Percentiles rank a stretch among this genome's conserved stretches.
Evolutionary conservation across 2,329 filamentous ascomycete species (phyloP).

Genomic region (Pseudocercospora fijiensis): DNA sequence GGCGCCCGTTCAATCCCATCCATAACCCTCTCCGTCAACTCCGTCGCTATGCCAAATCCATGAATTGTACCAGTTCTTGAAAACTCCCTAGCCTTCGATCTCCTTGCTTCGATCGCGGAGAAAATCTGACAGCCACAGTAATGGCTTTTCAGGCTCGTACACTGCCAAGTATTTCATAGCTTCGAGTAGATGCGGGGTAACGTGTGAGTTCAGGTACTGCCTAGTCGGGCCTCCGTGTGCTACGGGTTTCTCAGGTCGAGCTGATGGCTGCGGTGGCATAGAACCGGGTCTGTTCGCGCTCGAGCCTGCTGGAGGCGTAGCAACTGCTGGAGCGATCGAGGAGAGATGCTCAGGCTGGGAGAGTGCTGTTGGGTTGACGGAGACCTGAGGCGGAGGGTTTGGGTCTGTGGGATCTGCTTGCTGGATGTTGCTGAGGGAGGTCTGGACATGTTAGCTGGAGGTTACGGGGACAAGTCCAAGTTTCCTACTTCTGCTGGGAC

Average conservation of each 20-base stretch:
- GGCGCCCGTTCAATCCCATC: not conserved
- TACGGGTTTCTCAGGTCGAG: slow-evolving; percentile 41
- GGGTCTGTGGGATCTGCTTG: slow-evolving; percentile 31
- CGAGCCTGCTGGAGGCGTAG: slow-evolving; percentile 28
- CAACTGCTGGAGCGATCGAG: slow-evolving; percentile 22
- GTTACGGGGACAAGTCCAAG: slow-evolving; percentile 1
- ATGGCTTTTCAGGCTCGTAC: slow-evolving; percentile 53
- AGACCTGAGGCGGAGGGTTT: slow-evolving; percentile 28
- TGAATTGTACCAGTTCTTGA: not conserved
- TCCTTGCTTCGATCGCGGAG: slow-evolving; percentile 49
- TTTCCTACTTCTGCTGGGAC: slow-evolving; percentile 28
- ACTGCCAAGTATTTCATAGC: slow-evolving; percentile 53
- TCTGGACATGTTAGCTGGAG: slow-evolving; percentile 15
- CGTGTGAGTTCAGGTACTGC: slow-evolving; percentile 51
- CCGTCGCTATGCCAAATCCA: slow-evolving; percentile 6
- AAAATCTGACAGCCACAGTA: slow-evolving; percentile 51
- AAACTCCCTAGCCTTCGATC: slow-evolving; percentile 42
- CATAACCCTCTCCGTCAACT: not conserved
- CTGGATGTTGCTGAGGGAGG: slow-evolving; percentile 22
- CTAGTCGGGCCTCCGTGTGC: slow-evolving; percentile 51
- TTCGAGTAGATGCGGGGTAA: slow-evolving; percentile 53
- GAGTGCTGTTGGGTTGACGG: slow-evolving; percentile 17
- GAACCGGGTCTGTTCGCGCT: slow-evolving; percentile 29
- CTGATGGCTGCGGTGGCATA: slow-evolving; percentile 35
- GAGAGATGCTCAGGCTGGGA: slow-evolving; percentile 25